These are phyloP conservation scores for Didymosphaeria variabile DNA, from an alignment of 2,329 filamentous ascomycete species.

Conservation along the genomic window DNA sequence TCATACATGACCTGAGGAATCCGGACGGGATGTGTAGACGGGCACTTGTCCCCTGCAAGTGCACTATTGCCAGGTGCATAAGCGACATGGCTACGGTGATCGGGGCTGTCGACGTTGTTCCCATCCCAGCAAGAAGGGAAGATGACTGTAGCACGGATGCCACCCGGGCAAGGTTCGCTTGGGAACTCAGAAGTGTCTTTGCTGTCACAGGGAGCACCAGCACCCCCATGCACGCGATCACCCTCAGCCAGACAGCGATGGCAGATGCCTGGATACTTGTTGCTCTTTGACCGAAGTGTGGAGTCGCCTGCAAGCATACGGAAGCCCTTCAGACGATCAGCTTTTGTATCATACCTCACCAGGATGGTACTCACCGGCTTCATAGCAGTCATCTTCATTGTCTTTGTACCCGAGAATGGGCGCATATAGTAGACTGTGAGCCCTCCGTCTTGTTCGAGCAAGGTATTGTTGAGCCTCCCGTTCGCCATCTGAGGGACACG, in stretches of 20 bases:
- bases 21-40: constrained; percentile 53
- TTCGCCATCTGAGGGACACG: constrained; percentile 49
- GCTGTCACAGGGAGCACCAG: constrained; percentile 33
- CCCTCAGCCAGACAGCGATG: constrained; percentile 31
- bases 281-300: constrained; percentile 13
- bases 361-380: constrained; percentile 5
- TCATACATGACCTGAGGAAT: constrained; percentile 60
- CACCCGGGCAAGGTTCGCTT: constrained; percentile 79
- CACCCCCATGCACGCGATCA: constrained; percentile 30
- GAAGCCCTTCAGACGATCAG: constrained; percentile 16
- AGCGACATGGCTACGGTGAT: constrained; percentile 71
- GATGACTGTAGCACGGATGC: constrained; percentile 74
- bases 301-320: constrained; percentile 24
- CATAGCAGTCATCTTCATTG: constrained; percentile 39
- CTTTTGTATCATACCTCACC: background rate
- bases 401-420: constrained; percentile 32
- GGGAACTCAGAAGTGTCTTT: constrained; percentile 49
- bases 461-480: constrained; percentile 37
- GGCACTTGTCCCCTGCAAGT: constrained; percentile 60
- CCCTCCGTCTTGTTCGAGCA: constrained; percentile 43
- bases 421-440: constrained; percentile 51
- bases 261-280: constrained; percentile 22
- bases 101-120: constrained; percentile 57
- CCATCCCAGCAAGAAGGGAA: constrained; percentile 80
- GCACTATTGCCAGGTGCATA: constrained; percentile 59